Evolutionary conservation across 2,329 filamentous ascomycete species (phyloP).

Genomic region (Huntiella decipiens): DNA sequence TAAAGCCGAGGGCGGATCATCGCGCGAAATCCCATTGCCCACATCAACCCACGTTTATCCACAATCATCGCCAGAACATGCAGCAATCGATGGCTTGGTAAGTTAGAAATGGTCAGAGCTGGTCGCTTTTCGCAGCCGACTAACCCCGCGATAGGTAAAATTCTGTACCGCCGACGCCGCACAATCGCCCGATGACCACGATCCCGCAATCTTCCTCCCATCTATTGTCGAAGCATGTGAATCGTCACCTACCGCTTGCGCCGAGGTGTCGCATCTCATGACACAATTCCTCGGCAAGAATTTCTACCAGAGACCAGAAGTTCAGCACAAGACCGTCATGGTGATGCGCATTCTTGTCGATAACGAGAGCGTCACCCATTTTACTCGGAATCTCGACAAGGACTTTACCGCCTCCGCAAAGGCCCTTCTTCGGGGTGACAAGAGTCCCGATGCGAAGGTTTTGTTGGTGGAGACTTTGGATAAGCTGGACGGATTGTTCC

Average conservation of each 20-base stretch:
- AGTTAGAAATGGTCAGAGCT: neutral
- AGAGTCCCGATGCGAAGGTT: constrained; percentile 61
- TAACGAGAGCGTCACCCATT: constrained; percentile 64
- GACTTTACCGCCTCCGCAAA: constrained; percentile 65
- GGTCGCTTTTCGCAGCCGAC: too few relatives aligned
- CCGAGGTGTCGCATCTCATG: constrained; percentile 61
- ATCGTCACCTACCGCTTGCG: constrained; percentile 70
- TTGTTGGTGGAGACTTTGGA: constrained; percentile 77
- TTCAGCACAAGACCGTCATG: constrained; percentile 95
- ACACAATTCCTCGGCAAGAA: constrained; percentile 66
- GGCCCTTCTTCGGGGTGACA: constrained; percentile 49
- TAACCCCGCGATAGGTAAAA: neutral
- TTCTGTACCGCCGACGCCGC: constrained; percentile 9
- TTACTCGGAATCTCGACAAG: constrained; percentile 77
- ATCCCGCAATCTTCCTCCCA: constrained; percentile 83
- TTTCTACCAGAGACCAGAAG: constrained; percentile 42
- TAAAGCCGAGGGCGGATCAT: too few relatives aligned
- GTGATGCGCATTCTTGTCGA: constrained; percentile 78
- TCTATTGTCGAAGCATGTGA: constrained; percentile 89
- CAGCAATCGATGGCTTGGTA: constrained; percentile 9
- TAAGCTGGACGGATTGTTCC: constrained; percentile 37
- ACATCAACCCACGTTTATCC: constrained; percentile 2
- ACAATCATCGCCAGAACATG: constrained; percentile 6
- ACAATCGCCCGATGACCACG: constrained; percentile 17
- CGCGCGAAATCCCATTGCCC: neutral